Evolutionary conservation across 2,329 filamentous ascomycete genomes (phyloP).

Genomic region (Kalmusia sp.): DNA sequence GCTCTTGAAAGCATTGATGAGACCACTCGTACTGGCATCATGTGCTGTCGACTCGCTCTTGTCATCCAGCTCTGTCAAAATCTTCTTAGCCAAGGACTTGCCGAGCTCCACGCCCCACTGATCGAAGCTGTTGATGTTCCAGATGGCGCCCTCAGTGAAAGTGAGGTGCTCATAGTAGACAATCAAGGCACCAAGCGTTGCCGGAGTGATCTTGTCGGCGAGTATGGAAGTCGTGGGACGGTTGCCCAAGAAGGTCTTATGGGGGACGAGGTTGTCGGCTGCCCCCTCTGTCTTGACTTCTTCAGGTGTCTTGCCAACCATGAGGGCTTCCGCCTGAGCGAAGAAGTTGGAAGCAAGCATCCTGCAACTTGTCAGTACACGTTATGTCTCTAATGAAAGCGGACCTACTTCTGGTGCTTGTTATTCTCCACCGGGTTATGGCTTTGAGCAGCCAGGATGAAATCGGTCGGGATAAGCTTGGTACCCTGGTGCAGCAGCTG

Average conservation of each 20-base stretch:
- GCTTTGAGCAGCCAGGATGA: conserved; percentile 93
- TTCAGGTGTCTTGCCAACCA: conserved; percentile 88
- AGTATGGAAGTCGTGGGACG: conserved; percentile 95
- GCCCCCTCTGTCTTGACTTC: conserved; percentile 79
- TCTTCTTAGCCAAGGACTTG: conserved; percentile 85
- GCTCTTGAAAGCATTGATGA: conserved; percentile 93
- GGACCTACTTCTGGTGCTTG: conserved; percentile 80
- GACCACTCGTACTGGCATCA: conserved; percentile 84
- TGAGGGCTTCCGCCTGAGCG: conserved; percentile 84
- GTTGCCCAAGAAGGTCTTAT: conserved; percentile 99
- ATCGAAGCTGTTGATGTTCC: conserved; percentile 99
- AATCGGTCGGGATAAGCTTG: conserved; percentile 97
- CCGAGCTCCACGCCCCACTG: conserved; percentile 99
- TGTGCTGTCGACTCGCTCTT: conserved; percentile 75
- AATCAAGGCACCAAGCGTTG: conserved; percentile 91
- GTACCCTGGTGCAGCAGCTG: conserved; percentile 99
- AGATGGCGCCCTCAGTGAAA: conserved; percentile 95
- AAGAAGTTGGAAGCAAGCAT: conserved; percentile 95
- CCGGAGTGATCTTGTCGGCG: conserved; percentile 91
- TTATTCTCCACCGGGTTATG: conserved; percentile 95
- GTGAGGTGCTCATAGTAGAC: conserved; percentile 99
- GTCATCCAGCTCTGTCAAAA: conserved; percentile 77
- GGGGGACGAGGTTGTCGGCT: conserved; percentile 79
- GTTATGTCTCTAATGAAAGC: not conserved
- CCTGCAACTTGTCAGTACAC: conserved; percentile 42